These are phyloP conservation scores for Chrysoporthe cubensis DNA, from an alignment of 2,329 filamentous ascomycete genomes.

Conservation along the genomic window DNA sequence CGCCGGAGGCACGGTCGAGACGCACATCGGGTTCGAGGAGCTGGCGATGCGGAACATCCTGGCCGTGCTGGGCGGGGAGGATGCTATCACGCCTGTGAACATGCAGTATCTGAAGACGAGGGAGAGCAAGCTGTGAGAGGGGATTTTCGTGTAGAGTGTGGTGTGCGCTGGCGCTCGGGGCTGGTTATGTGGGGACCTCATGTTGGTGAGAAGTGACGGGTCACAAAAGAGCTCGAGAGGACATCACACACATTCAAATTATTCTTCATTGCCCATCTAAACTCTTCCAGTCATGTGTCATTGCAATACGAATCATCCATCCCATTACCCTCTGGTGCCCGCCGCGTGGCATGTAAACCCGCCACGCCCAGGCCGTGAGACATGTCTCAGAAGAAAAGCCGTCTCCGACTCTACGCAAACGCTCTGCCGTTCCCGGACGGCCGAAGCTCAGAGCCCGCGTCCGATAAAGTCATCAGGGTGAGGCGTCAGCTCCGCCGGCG, in stretches of 20 bases:
- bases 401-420: neutral
- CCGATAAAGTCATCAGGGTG: slow-evolving; percentile 26
- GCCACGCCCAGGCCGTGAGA: neutral
- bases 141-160: too few relatives aligned
- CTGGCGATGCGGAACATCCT: slow-evolving; percentile 70
- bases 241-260: neutral
- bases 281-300: too few relatives aligned
- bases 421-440: neutral
- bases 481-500: slow-evolving; percentile 1
- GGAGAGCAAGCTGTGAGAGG: slow-evolving; percentile 9
- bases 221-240: neutral
- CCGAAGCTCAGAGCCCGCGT: slow-evolving; percentile 7
- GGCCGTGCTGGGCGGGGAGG: slow-evolving; percentile 55
- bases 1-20: slow-evolving; percentile 68
- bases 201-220: neutral
- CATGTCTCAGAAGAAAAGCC: neutral
- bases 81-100: slow-evolving; percentile 66
- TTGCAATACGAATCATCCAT: too few relatives aligned
- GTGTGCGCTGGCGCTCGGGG: neutral
- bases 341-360: neutral
- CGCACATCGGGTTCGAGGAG: slow-evolving; percentile 68
- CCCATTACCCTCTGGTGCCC: too few relatives aligned
- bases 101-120: slow-evolving; percentile 51
- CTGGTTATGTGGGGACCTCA: neutral
- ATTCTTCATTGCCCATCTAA: neutral